Conservation (phyloP, 352 stramenopile species). For the Globisporangium takayamanum region DNA sequence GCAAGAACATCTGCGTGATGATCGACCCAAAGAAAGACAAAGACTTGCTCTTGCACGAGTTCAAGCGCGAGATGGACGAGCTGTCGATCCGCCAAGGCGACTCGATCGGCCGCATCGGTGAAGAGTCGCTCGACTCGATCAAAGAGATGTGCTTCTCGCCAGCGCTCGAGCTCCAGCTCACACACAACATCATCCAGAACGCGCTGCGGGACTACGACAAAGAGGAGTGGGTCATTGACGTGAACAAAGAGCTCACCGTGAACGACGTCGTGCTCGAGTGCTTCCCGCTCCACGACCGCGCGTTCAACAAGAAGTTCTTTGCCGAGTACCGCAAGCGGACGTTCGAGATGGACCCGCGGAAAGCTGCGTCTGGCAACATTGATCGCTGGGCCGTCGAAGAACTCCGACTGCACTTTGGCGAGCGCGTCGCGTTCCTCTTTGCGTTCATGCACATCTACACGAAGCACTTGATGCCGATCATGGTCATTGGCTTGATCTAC, state of each 20-base stretch:
- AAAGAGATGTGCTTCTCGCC: slow-evolving; percentile 84
- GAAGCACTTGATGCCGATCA: slow-evolving; percentile 77
- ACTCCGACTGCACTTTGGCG: slow-evolving; percentile 80
- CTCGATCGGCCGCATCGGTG: slow-evolving; percentile 51
- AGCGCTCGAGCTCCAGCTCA: slow-evolving; percentile 77
- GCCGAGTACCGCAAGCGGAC: slow-evolving; percentile 80
- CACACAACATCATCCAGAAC: slow-evolving; percentile 87
- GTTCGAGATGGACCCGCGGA: slow-evolving; percentile 63
- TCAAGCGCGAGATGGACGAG: slow-evolving; percentile 86
- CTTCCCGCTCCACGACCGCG: slow-evolving; percentile 79
- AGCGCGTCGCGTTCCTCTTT: slow-evolving; percentile 86
- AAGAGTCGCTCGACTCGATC: slow-evolving; percentile 74
- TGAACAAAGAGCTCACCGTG: slow-evolving; percentile 78
- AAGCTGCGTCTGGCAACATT: slow-evolving; percentile 66
- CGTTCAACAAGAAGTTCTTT: slow-evolving; percentile 87
- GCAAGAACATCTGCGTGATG: slow-evolving; percentile 69
- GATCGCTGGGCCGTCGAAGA: slow-evolving; percentile 85
- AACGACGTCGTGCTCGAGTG: slow-evolving; percentile 72
- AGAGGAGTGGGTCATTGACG: slow-evolving; percentile 81
- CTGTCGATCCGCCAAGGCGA: slow-evolving; percentile 73
- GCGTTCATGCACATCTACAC: slow-evolving; percentile 90
- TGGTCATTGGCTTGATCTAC: slow-evolving; percentile 53
- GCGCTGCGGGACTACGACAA: slow-evolving; percentile 84
- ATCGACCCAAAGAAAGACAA: slow-evolving; percentile 81
- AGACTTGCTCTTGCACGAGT: slow-evolving; percentile 77